phyloP scores from a whole-genome alignment of 441 rosid genomes.

The Erysimum cheiri region DNA sequence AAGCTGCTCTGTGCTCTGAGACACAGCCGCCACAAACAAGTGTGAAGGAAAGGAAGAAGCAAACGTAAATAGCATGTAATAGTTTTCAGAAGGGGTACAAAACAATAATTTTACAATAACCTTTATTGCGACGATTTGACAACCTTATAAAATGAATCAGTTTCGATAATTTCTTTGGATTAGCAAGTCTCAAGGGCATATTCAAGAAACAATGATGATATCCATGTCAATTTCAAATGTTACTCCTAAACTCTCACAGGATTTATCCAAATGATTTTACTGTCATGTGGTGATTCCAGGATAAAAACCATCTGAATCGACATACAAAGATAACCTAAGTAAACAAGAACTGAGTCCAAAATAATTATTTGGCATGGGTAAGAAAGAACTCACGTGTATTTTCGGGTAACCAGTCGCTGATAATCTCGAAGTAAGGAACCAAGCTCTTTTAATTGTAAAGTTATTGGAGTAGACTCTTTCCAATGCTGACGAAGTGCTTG shows the following conservation, averaged over 20 bases:
- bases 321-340: background rate
- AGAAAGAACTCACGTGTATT: conserved; percentile 59
- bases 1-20: conserved; percentile 58
- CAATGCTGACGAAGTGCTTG: conserved; percentile 81
- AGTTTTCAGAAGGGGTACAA: conserved; percentile 3
- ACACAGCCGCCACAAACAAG: conserved; percentile 38
- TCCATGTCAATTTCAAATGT: conserved; percentile 1
- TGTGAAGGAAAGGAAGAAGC: conserved; percentile 22
- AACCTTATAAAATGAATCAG: conserved; percentile 18
- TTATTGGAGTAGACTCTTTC: conserved; percentile 63
- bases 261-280: conserved; percentile 3
- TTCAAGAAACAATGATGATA: background rate
- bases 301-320: background rate
- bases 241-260: background rate
- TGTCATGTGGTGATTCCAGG: conserved; percentile 4
- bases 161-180: background rate
- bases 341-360: conserved; percentile 8
- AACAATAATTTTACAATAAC: background rate
- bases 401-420: conserved; percentile 67
- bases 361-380: background rate
- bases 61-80: conserved; percentile 1
- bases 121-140: conserved; percentile 4
- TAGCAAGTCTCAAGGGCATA: conserved; percentile 17
- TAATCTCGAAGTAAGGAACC: conserved; percentile 90
- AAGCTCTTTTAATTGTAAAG: conserved; percentile 76